These are phyloP conservation scores for Solanum chmielewskii DNA, from an alignment of 257 asterid genomes.

Conservation along the genomic window DNA sequence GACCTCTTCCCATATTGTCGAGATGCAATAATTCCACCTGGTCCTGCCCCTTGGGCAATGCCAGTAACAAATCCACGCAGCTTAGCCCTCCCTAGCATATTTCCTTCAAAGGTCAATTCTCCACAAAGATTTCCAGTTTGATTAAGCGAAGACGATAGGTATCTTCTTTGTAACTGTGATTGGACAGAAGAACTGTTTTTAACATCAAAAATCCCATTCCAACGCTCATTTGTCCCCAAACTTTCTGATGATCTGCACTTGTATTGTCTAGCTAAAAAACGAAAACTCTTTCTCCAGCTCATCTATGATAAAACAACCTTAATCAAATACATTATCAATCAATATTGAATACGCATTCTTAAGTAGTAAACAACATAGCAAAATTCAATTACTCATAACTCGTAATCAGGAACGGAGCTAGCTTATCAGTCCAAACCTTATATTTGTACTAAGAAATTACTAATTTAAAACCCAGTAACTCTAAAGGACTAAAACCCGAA, in stretches of 20 bases:
- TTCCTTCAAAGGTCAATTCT: conserved; percentile 8
- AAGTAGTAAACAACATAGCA: not conserved
- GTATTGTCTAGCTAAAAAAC: conserved; percentile 18
- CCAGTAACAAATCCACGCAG: conserved; percentile 15
- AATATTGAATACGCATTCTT: not conserved
- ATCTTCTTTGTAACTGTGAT: conserved; percentile 19
- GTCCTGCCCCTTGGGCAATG: conserved; percentile 11
- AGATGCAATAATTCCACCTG: conserved; percentile 11
- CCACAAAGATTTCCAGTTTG: not conserved
- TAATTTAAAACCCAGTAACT: not conserved
- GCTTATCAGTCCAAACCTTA: not conserved
- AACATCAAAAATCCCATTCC: conserved; percentile 9
- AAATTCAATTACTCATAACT: not conserved
- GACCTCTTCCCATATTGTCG: conserved; percentile 22
- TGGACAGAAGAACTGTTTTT: conserved; percentile 12
- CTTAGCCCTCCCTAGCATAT: conserved; percentile 17
- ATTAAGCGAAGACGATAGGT: not conserved
- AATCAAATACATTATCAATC: not conserved
- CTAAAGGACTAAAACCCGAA: not conserved
- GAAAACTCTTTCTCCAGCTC: conserved; percentile 39
- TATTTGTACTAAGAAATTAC: not conserved
- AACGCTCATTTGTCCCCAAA: conserved; percentile 12
- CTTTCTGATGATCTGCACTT: conserved; percentile 14
- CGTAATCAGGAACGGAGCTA: not conserved
- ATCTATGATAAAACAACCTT: conserved; percentile 15